These are phyloP conservation scores for Neurospora cerealis DNA, from an alignment of 495 filamentous ascomycete species.

Conservation along the genomic window DNA sequence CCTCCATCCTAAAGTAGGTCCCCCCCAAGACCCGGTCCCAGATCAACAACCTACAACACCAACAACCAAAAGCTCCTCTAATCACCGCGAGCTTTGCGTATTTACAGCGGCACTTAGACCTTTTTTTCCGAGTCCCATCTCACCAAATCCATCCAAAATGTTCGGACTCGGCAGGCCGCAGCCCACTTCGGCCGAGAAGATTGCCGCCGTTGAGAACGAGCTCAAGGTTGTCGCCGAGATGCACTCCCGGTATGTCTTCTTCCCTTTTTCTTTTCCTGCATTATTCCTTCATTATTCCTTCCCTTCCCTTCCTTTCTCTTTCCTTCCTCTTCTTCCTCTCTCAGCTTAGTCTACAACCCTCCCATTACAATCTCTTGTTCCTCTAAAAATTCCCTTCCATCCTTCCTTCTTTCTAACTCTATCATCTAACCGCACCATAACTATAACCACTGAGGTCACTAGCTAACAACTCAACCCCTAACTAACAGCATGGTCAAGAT, in stretches of 20 bases:
- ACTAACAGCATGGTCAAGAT: conserved; percentile 65
- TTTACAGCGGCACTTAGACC: background rate
- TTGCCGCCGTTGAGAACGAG: conserved; percentile 87
- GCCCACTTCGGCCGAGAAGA: conserved; percentile 89
- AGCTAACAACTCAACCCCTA: background rate
- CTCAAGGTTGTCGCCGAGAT: conserved; percentile 91
- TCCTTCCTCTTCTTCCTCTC: background rate
- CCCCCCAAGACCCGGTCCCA: background rate
- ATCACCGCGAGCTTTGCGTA: background rate
- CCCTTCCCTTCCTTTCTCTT: background rate
- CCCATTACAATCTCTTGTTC: background rate
- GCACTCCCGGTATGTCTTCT: conserved; percentile 71
- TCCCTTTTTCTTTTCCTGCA: background rate
- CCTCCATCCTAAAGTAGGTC: background rate
- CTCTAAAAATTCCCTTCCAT: background rate
- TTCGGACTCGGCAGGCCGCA: conserved; percentile 84
- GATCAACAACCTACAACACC: background rate
- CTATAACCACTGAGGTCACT: background rate
- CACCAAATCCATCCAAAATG: conserved; percentile 47
- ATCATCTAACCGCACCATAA: background rate
- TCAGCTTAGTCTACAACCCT: background rate
- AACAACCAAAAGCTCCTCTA: background rate
- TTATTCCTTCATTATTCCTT: background rate
- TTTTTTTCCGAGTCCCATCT: background rate
- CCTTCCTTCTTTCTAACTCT: background rate